These are phyloP conservation scores for Lithospermum erythrorhizon DNA, from an alignment of 257 asterid genomes.

Conservation along the genomic window DNA sequence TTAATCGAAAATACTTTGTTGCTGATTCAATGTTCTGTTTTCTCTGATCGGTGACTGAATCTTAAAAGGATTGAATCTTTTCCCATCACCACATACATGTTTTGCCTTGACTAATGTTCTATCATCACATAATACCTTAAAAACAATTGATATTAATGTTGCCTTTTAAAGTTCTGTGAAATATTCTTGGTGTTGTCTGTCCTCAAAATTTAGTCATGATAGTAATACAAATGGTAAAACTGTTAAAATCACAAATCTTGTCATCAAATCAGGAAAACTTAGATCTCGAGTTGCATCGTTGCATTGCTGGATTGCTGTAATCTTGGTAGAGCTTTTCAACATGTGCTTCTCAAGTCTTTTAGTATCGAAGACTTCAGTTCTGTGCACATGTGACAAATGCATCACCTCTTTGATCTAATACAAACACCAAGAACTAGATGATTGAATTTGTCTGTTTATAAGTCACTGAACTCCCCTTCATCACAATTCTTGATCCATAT, in stretches of 20 bases:
- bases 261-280: background rate
- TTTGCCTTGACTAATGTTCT: background rate
- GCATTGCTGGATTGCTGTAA: too few relatives aligned
- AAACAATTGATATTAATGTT: background rate
- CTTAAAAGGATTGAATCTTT: too few relatives aligned
- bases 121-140: background rate
- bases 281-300: background rate
- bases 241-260: background rate
- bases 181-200: background rate
- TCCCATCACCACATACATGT: background rate
- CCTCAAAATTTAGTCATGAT: background rate
- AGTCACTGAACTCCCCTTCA: constrained; percentile 44
- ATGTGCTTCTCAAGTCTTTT: background rate
- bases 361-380: background rate
- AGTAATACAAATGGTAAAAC: background rate
- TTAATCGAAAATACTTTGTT: too few relatives aligned
- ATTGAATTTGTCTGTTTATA: background rate
- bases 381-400: too few relatives aligned
- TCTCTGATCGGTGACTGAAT: too few relatives aligned
- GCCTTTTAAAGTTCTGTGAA: background rate
- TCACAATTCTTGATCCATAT: constrained; percentile 75
- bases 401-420: too few relatives aligned
- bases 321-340: background rate
- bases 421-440: too few relatives aligned
- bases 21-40: too few relatives aligned